phyloP scores from a whole-genome alignment of 192 early-diverging fungal species.

The Funneliformis geosporum region DNA sequence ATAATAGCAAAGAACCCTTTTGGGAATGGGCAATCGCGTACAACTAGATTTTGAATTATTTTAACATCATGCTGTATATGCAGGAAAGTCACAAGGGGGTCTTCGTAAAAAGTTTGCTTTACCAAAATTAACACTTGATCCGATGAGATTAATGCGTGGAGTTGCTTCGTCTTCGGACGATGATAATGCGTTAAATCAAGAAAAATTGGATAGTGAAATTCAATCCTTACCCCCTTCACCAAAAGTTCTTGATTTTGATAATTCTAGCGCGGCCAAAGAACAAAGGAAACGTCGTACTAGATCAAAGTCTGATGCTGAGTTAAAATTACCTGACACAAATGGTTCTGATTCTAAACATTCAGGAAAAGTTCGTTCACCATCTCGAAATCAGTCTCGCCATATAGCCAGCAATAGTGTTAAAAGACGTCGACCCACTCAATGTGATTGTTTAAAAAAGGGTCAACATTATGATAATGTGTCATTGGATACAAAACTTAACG shows the following conservation, averaged over 20 bases:
- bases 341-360: not conserved
- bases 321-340: not conserved
- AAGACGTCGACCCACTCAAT: constrained; percentile 41
- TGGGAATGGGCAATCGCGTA: not conserved
- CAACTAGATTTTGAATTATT: not conserved
- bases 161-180: not conserved
- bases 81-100: not conserved
- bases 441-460: constrained; percentile 48
- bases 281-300: not conserved
- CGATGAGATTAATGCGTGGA: not conserved
- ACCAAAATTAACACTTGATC: constrained; percentile 5
- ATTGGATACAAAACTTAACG: constrained; percentile 49
- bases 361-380: not conserved
- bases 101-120: not conserved
- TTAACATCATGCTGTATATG: not conserved
- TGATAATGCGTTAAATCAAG: constrained; percentile 5
- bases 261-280: constrained; percentile 8
- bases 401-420: not conserved
- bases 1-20: not conserved
- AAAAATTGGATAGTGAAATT: constrained; percentile 35
- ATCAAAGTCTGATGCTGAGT: not conserved
- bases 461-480: constrained; percentile 48
- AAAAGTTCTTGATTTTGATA: constrained; percentile 31
- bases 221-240: constrained; percentile 36
- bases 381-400: not conserved